These are phyloP conservation scores for Lagenidium giganteum DNA, from an alignment of 352 stramenopile species.

Conservation along the genomic window DNA sequence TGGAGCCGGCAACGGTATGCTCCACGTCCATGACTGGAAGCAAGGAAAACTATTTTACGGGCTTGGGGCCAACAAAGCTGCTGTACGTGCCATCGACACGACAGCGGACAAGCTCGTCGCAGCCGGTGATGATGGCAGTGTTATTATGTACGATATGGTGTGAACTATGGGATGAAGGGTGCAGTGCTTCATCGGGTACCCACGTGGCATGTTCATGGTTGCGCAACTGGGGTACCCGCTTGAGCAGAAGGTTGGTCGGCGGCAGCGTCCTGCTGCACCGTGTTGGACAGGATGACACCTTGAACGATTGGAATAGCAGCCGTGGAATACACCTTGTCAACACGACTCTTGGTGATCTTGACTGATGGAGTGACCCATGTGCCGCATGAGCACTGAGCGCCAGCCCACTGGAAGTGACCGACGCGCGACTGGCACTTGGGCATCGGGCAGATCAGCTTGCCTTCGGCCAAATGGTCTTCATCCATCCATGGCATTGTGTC, in stretches of 20 bases:
- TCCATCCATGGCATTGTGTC: slow-evolving; percentile 62
- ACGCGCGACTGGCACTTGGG: slow-evolving; percentile 52
- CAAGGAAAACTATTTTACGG: slow-evolving; percentile 52
- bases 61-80: slow-evolving; percentile 63
- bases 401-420: slow-evolving; percentile 52
- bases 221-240: no score
- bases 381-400: slow-evolving; percentile 60
- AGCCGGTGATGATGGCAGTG: slow-evolving; percentile 62
- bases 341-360: slow-evolving; percentile 60
- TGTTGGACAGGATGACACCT: slow-evolving; percentile 19
- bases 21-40: slow-evolving; percentile 65
- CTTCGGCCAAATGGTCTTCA: slow-evolving; percentile 31
- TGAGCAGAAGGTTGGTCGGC: not conserved
- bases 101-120: slow-evolving; percentile 36
- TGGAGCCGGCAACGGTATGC: slow-evolving; percentile 65
- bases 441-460: slow-evolving; percentile 52
- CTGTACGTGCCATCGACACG: slow-evolving; percentile 48
- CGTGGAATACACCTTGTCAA: slow-evolving; percentile 29
- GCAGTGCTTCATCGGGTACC: no score
- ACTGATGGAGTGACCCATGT: slow-evolving; percentile 68
- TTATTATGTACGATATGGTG: slow-evolving; percentile 58
- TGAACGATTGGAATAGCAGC: slow-evolving; percentile 27
- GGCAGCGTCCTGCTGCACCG: slow-evolving; percentile 12
- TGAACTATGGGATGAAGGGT: no score
- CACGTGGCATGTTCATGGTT: not conserved